These are phyloP conservation scores for Platanthera zijinensis DNA, from an alignment of 106 monocot species.

Conservation along the genomic window DNA sequence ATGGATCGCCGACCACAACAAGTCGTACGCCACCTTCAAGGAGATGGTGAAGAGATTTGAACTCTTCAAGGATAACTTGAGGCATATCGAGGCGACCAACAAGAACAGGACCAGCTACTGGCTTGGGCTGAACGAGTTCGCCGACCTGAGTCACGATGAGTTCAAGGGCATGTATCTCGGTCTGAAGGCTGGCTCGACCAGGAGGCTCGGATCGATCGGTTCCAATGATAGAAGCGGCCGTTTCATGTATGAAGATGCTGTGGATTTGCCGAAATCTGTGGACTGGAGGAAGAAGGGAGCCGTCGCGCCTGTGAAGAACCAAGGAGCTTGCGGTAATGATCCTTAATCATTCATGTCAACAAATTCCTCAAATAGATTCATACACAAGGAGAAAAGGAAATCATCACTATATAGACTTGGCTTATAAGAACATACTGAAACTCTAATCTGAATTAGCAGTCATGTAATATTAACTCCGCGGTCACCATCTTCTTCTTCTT, in stretches of 20 bases:
- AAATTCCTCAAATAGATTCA: too few relatives aligned
- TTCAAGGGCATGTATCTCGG: slow-evolving; percentile 42
- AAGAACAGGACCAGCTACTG: slow-evolving; percentile 31
- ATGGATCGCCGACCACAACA: slow-evolving; percentile 38
- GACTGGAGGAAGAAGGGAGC: slow-evolving; percentile 59
- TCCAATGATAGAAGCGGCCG: background rate
- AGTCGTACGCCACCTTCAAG: slow-evolving; percentile 20
- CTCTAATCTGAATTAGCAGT: background rate
- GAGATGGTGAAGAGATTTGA: slow-evolving; percentile 39
- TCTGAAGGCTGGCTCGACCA: slow-evolving; percentile 4
- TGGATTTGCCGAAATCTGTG: slow-evolving; percentile 32
- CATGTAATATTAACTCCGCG: background rate
- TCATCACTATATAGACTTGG: too few relatives aligned
- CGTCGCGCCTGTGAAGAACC: slow-evolving; percentile 40
- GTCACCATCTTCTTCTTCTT: background rate
- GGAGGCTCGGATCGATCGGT: background rate
- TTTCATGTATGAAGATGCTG: slow-evolving; percentile 22
- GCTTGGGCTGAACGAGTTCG: slow-evolving; percentile 46
- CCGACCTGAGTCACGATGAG: slow-evolving; percentile 43
- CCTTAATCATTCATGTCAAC: too few relatives aligned
- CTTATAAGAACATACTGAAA: too few relatives aligned
- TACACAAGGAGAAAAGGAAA: background rate
- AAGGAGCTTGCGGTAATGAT: slow-evolving; percentile 41
- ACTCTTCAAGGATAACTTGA: slow-evolving; percentile 44
- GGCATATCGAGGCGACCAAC: slow-evolving; percentile 37